Base-by-base conservation (phyloP, 345 rosid species). In the Lumnitzera littorea region DNA sequence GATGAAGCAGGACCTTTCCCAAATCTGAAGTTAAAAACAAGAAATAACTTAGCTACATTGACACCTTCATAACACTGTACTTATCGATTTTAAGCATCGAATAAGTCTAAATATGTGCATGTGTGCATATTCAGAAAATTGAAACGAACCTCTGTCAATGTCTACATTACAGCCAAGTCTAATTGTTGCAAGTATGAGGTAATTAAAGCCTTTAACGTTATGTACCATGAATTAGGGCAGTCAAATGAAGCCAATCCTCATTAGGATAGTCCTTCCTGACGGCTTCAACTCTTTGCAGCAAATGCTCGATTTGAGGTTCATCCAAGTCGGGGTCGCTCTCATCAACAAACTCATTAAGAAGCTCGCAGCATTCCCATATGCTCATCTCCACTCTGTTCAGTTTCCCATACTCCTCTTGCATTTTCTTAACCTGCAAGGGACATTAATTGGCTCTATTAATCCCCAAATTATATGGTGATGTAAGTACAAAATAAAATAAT, bases 251-350 rank as follows among this genome's bases (percentile, higher is more conserved):
- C 91, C 91, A 85, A 2, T 79, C 83, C 56, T 86, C 80, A 15
- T 77, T 29, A 11, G 91, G 91, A 59, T 81, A 86, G 49, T 83
- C 89, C 56, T 70, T 77, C 16, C 86, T 69, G 58, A 83, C 72
- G 27, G 89, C 89, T 70, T 86, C 92, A 53, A 89, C 86, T 1
- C 83, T 78, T 68, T 85, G 91, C 27, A 86, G 60, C 60, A 86
- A 72, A 53, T 86, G 91, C 64, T 81, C 80, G 47, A 83, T 86
- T 43, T 86, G 91, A 51, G 89, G 91, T 56, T 85, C 91, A 57
- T 85, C 91, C 51, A 83, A 67, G 56, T 83, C 91, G 24, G 91
- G 91, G 62, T 82, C 91, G 16, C 86, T 85, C 0, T 85, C 91
- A 64, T 85, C 91, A 3, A 85, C 78, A 8, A 77, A 82, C 51